These are phyloP conservation scores for Oryza glaberrima DNA, from an alignment of 176 grass and related monocot species.

Conservation along the genomic window DNA sequence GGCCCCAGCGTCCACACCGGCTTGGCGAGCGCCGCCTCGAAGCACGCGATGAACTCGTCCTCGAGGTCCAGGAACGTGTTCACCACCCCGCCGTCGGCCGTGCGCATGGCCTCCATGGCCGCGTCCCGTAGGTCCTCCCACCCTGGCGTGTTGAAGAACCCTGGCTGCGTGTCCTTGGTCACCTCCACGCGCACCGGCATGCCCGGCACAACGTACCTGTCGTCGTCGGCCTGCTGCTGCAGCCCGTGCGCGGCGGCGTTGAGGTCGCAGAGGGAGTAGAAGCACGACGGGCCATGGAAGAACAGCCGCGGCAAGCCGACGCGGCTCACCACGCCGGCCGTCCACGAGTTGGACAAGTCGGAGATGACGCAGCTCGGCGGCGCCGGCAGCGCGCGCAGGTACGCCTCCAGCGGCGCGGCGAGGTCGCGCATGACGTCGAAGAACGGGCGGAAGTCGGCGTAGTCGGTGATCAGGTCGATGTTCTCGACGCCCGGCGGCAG, in stretches of 20 bases:
- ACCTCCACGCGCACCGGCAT: constrained; percentile 47
- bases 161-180: constrained; percentile 2
- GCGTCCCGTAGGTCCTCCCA: constrained; percentile 10
- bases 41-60: constrained; percentile 40
- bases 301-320: constrained; percentile 45
- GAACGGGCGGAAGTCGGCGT: constrained; percentile 20
- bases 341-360: constrained; percentile 50
- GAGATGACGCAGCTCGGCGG: constrained; percentile 49
- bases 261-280: constrained; percentile 45
- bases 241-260: constrained; percentile 14
- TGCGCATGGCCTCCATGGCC: constrained; percentile 21
- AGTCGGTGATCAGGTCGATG: constrained; percentile 26
- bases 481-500: constrained; percentile 50
- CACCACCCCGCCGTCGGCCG: constrained; percentile 50
- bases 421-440: constrained; percentile 33
- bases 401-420: constrained; percentile 35
- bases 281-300: constrained; percentile 52
- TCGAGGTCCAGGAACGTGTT: constrained; percentile 70
- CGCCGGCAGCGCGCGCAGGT: neutral
- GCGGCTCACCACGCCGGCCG: constrained; percentile 9
- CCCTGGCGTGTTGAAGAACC: constrained; percentile 32
- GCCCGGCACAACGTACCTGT: constrained; percentile 35
- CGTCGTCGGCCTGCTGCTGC: neutral
- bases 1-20: constrained; percentile 65
- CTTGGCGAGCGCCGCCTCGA: constrained; percentile 48